Percentiles rank a stretch among this genome's conserved stretches.
These are phyloP conservation scores for Clarkia xantiana DNA, from an alignment of 345 rosid genomes.

Conservation along the genomic window DNA sequence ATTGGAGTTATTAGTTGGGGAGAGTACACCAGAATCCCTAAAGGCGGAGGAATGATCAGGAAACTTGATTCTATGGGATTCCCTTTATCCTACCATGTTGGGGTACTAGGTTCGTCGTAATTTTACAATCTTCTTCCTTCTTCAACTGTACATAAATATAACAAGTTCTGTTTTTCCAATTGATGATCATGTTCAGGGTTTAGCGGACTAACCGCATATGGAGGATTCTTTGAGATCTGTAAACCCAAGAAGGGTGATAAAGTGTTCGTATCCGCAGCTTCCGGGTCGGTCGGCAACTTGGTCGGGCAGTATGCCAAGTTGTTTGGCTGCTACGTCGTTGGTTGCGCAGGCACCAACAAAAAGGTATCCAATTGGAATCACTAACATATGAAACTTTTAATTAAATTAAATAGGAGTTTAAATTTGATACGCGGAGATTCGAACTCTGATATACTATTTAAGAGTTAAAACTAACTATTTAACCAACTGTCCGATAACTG, in stretches of 20 bases:
- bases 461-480: no score
- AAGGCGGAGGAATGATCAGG: slow-evolving; percentile 23
- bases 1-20: slow-evolving; percentile 37
- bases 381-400: neutral
- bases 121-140: neutral
- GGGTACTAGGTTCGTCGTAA: slow-evolving; percentile 23
- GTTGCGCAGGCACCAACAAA: slow-evolving; percentile 27
- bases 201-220: slow-evolving; percentile 41
- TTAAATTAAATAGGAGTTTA: no score
- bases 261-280: slow-evolving; percentile 37
- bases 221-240: slow-evolving; percentile 26
- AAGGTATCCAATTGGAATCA: slow-evolving; percentile 15
- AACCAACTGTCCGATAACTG: no score
- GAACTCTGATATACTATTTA: no score
- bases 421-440: no score
- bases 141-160: neutral
- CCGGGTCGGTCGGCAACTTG: slow-evolving; percentile 37
- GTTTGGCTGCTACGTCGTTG: slow-evolving; percentile 39
- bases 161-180: neutral
- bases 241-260: slow-evolving; percentile 33
- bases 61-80: slow-evolving; percentile 47
- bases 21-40: slow-evolving; percentile 29
- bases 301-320: slow-evolving; percentile 40
- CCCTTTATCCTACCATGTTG: slow-evolving; percentile 41
- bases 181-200: slow-evolving; percentile 17